These are phyloP conservation scores for Penicillium angulare DNA, from an alignment of 495 filamentous ascomycete genomes.

Conservation along the genomic window DNA sequence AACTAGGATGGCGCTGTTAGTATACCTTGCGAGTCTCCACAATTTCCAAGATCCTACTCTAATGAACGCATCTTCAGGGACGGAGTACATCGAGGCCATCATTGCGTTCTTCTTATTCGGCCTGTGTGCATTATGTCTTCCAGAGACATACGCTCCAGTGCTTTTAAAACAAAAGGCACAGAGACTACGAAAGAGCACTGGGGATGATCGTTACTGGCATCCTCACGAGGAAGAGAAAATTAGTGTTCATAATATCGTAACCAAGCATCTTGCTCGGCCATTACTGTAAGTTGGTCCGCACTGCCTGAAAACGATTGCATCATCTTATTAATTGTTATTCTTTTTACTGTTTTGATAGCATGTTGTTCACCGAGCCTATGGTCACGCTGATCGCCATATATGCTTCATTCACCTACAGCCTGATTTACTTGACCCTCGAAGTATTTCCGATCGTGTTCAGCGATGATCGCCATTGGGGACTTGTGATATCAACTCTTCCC, in stretches of 20 bases:
- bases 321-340: neutral
- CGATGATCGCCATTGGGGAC: slow-evolving; percentile 23
- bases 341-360: slow-evolving; percentile 6
- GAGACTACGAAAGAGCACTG: slow-evolving; percentile 27
- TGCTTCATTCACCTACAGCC: slow-evolving; percentile 33
- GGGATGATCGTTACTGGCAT: slow-evolving; percentile 35
- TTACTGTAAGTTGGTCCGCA: slow-evolving; percentile 6
- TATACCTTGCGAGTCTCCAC: neutral
- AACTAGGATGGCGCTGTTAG: slow-evolving; percentile 42
- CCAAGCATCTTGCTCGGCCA: slow-evolving; percentile 36
- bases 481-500: slow-evolving; percentile 22
- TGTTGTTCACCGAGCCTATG: slow-evolving; percentile 43
- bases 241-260: slow-evolving; percentile 25
- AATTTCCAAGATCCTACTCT: neutral
- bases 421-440: slow-evolving; percentile 34
- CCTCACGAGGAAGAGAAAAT: slow-evolving; percentile 41
- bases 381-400: slow-evolving; percentile 38
- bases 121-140: slow-evolving; percentile 28
- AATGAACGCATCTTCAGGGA: slow-evolving; percentile 14
- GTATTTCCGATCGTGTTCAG: slow-evolving; percentile 35
- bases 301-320: neutral
- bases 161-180: slow-evolving; percentile 33
- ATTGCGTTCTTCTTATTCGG: slow-evolving; percentile 23
- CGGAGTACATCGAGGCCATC: slow-evolving; percentile 36
- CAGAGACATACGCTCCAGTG: slow-evolving; percentile 32